A percentile compares a stretch with the other conserved stretches of the same genome.
Evolutionary conservation across 305 asterid species (phyloP).

Genomic region (Fraxinus sp.): DNA sequence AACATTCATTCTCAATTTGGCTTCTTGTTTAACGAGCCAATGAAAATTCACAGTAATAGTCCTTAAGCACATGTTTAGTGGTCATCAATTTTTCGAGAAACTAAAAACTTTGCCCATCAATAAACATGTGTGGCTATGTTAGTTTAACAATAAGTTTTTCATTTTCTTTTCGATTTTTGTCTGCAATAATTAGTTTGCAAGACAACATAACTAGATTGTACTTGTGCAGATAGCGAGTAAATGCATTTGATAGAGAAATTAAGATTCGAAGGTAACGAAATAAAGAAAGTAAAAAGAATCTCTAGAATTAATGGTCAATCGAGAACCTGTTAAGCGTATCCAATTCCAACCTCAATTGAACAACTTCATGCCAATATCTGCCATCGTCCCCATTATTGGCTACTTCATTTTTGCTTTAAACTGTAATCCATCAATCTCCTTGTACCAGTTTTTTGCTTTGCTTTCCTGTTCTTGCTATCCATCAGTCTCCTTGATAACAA

Average conservation of each 20-base stretch:
- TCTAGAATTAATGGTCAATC: not conserved
- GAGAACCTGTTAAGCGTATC: not conserved
- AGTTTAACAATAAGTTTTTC: not conserved
- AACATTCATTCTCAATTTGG: not conserved
- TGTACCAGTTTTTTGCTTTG: not conserved
- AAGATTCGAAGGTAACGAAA: not conserved
- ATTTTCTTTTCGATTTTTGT: not conserved
- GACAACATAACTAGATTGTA: not conserved
- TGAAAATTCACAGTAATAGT: not conserved
- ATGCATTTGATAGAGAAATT: not conserved
- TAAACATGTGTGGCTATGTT: not conserved
- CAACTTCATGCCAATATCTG: not conserved
- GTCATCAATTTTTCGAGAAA: not conserved
- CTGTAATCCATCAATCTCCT: not conserved
- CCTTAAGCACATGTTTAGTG: not conserved
- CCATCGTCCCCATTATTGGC: not conserved
- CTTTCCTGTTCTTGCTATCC: not conserved
- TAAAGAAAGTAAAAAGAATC: not conserved
- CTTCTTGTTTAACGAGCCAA: not conserved
- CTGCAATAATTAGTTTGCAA: not conserved
- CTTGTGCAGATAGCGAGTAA: not conserved
- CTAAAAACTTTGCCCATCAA: not conserved
- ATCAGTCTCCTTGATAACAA: not conserved
- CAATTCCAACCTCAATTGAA: not conserved
- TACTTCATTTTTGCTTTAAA: not conserved